Evolutionary conservation across 305 asterid species (phyloP), one percentile per base, ranked within the genome.

Genomic region (Solanum hybrid): DNA sequence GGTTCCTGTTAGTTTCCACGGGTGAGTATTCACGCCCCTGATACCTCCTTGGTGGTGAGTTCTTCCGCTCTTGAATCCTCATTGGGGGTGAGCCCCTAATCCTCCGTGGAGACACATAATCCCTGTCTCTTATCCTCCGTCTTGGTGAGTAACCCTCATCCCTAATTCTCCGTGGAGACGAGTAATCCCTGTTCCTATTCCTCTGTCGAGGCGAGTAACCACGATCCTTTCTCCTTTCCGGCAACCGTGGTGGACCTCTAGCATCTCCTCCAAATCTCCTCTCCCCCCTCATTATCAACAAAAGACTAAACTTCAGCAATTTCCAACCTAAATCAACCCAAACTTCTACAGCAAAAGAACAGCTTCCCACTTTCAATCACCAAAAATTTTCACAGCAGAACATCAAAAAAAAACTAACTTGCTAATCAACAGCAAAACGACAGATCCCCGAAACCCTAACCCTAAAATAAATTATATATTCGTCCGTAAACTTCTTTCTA

Each of bases 251-350:
- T 79, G 93, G 90, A 51, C 93, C 89, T 69, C 81, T 82, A 71
- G 79, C 88, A 69, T 88, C 90, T 89, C 89, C 92, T 42, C 85
- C 90, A 37, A 91, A 90, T 34, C 91, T 91, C 90, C 93, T 90
- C 72, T 91, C 94, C 88, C 90, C 94, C 88, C 90, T 88, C 92
- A 90, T 93, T 91, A 79, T 92, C 90, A 37, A 26, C 32, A 71
- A 11, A 69, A 69, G 29, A 71, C 40, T 7, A 84, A 51, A 84
- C 10, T 31, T 56, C 42, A 34, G 22, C 75, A 85, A 84, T 26
- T 60, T 40, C 56, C 80, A 84, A 22, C 73, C 24, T n/a, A 31
- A 82, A 81, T 40, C 85, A 89, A 17, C 29, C 31, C 38, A 26
- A 73, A 40, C 71, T 89, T 9, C 26, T 9, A 32, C 38, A 36